These are phyloP conservation scores for Colletotrichum coccodes DNA, from an alignment of 2,329 filamentous ascomycete species.

Conservation along the genomic window DNA sequence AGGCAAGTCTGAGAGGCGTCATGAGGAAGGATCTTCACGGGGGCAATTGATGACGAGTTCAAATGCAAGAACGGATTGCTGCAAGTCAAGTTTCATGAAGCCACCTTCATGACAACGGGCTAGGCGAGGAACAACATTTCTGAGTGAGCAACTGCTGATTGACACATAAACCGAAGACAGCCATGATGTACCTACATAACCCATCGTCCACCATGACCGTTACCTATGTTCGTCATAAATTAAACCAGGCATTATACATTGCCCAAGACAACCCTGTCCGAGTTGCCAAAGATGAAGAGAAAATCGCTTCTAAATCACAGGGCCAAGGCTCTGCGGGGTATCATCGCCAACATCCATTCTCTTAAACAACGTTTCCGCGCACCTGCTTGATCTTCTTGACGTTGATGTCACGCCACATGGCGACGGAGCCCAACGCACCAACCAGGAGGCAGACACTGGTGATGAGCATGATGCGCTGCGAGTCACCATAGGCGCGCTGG, in stretches of 20 bases:
- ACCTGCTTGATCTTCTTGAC: constrained; percentile 56
- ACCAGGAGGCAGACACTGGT: constrained; percentile 56
- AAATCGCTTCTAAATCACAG: constrained; percentile 1
- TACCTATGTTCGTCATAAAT: not conserved
- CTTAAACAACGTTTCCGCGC: constrained; percentile 50
- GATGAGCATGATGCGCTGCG: constrained; percentile 63
- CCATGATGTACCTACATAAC: not conserved
- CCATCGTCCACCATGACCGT: not conserved
- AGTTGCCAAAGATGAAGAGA: not conserved
- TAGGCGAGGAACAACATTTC: not conserved
- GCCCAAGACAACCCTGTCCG: not conserved
- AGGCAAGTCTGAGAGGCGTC: constrained; percentile 5
- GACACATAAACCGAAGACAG: not conserved
- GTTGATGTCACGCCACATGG: constrained; percentile 62
- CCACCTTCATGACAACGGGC: too few species aligned
- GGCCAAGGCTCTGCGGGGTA: constrained; percentile 8
- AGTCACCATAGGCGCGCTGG: constrained; percentile 66
- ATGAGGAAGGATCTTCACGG: constrained; percentile 15
- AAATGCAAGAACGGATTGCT: not conserved
- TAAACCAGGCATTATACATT: not conserved
- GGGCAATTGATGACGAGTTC: not conserved
- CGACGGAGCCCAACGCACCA: constrained; percentile 50
- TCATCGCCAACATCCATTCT: not conserved
- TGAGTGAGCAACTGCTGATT: not conserved
- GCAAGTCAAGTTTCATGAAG: not conserved